Conservation (phyloP, 2,329 filamentous ascomycete species). For the Juglanconis juglandina region DNA sequence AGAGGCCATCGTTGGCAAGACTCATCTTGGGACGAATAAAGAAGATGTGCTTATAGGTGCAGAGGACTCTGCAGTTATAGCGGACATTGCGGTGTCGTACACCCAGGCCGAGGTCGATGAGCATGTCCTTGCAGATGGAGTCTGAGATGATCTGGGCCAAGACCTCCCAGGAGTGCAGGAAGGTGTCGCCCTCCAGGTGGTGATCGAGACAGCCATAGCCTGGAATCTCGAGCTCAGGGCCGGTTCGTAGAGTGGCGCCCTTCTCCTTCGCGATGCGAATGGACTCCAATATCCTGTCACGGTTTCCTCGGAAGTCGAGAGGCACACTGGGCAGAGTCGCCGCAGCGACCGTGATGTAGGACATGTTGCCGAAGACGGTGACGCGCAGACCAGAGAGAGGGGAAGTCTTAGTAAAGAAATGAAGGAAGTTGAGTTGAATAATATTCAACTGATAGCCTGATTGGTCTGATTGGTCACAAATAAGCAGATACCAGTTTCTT, state of each 20-base stretch:
- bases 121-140: slow-evolving; percentile 21
- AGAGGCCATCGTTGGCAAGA: slow-evolving; percentile 36
- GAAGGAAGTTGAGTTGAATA: neutral
- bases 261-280: slow-evolving; percentile 57
- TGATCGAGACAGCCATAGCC: slow-evolving; percentile 33
- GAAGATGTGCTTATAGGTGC: slow-evolving; percentile 27
- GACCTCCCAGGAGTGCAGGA: slow-evolving; percentile 22
- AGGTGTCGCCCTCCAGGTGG: slow-evolving; percentile 25
- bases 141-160: slow-evolving; percentile 22
- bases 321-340: slow-evolving; percentile 36
- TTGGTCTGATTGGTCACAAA: too few species aligned
- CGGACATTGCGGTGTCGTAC: slow-evolving; percentile 31
- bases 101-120: slow-evolving; percentile 21
- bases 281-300: slow-evolving; percentile 59
- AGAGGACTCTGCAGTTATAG: slow-evolving; percentile 37
- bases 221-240: slow-evolving; percentile 45
- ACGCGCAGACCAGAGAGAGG: too few species aligned
- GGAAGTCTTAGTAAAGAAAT: too few species aligned
- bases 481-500: too few species aligned
- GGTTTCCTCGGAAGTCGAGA: slow-evolving; percentile 63
- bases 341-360: slow-evolving; percentile 33
- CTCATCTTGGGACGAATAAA: slow-evolving; percentile 26
- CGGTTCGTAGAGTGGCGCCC: slow-evolving; percentile 60
- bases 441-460: too few species aligned
- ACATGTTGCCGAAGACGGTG: slow-evolving; percentile 19